Percentiles rank a stretch among this genome's conserved stretches.
Conservation (phyloP, 2,329 filamentous ascomycete genomes). For the Botrytis byssoidea region DNA sequence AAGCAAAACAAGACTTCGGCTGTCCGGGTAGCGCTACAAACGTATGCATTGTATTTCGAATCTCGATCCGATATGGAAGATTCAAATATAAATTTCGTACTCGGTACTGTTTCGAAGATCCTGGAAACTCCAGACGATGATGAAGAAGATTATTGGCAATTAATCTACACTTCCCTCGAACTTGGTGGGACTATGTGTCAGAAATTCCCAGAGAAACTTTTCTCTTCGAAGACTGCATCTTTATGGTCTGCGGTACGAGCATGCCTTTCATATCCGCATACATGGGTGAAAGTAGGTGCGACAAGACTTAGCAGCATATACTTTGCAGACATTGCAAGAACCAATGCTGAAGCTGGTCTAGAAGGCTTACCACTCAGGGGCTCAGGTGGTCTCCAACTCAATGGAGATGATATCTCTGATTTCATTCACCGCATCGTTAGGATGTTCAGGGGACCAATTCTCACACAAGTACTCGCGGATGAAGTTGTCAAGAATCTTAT, state of each 20-base stretch:
- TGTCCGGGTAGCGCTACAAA: constrained; percentile 71
- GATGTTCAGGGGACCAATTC: constrained; percentile 59
- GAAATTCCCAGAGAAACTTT: constrained; percentile 60
- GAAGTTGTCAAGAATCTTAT: constrained; percentile 79
- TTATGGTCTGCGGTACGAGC: constrained; percentile 70
- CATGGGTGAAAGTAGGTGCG: constrained; percentile 73
- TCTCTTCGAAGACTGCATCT: constrained; percentile 57
- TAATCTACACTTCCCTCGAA: constrained; percentile 71
- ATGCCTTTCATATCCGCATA: constrained; percentile 69
- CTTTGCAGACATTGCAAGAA: constrained; percentile 73
- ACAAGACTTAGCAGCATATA: constrained; percentile 74
- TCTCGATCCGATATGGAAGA: constrained; percentile 54
- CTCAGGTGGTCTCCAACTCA: constrained; percentile 68
- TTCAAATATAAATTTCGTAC: constrained; percentile 55
- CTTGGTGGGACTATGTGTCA: constrained; percentile 67
- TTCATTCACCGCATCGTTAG: constrained; percentile 52
- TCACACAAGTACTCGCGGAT: constrained; percentile 72
- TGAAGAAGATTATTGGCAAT: constrained; percentile 61
- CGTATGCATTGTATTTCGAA: constrained; percentile 82
- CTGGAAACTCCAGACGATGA: constrained; percentile 53
- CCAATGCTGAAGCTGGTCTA: constrained; percentile 54
- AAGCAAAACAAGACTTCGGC: constrained; percentile 68
- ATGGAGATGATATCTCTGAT: constrained; percentile 60
- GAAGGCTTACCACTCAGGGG: constrained; percentile 62
- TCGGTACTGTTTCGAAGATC: constrained; percentile 53